phyloP scores from a whole-genome alignment of 768 basidiomycete species.

The Amyloporia xantha region DNA sequence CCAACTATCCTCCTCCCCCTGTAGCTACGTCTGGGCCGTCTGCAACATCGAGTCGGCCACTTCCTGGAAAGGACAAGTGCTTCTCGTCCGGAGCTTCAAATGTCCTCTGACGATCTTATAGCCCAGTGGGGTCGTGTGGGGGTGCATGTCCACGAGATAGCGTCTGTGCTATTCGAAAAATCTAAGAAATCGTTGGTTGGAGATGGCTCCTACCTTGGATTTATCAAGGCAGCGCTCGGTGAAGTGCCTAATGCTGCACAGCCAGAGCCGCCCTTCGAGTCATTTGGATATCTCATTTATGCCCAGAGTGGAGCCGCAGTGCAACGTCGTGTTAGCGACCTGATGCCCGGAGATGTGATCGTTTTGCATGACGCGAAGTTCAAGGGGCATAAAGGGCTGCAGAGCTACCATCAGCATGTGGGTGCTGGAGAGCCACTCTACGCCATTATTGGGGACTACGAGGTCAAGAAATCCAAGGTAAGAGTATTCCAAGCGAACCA shows the following conservation, averaged over 20 bases:
- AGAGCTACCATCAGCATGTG: conserved; percentile 57
- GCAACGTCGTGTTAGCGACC: conserved; percentile 68
- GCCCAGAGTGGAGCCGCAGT: conserved; percentile 61
- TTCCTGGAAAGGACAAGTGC: conserved; percentile 4
- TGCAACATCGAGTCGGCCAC: conserved; percentile 1
- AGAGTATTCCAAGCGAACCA: conserved; percentile 83
- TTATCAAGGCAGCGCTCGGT: conserved; percentile 58
- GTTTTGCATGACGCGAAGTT: conserved; percentile 70
- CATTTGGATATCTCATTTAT: conserved; percentile 73
- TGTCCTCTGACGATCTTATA: conserved; percentile 61
- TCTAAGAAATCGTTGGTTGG: conserved; percentile 76
- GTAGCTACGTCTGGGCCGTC: conserved; percentile 10
- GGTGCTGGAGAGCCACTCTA: conserved; percentile 54
- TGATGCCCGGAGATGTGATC: conserved; percentile 82
- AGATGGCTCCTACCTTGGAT: conserved; percentile 79
- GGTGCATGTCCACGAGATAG: conserved; percentile 63
- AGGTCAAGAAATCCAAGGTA: conserved; percentile 82
- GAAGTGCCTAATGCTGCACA: conserved; percentile 58
- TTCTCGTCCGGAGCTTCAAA: conserved; percentile 25
- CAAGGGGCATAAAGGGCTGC: conserved; percentile 74
- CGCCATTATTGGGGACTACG: conserved; percentile 77
- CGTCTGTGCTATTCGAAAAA: conserved; percentile 60
- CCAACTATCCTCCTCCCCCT: conserved; percentile 27
- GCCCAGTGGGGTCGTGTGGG: conserved; percentile 70
- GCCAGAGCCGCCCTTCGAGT: conserved; percentile 29